phyloP scores from a whole-genome alignment of 345 rosid genomes.

The Corchorus olitorius region DNA sequence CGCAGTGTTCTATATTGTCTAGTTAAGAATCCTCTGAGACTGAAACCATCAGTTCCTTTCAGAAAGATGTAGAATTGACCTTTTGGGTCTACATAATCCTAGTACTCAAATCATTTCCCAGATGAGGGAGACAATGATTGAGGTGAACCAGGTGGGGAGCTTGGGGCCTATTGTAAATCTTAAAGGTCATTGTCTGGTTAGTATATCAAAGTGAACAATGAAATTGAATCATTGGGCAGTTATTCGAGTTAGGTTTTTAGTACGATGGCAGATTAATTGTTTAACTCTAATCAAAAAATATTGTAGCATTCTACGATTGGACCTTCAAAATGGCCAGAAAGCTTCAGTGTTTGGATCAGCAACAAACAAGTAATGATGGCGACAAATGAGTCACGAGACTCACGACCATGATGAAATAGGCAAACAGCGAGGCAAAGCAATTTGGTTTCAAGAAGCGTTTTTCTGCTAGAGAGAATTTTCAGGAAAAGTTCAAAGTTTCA shows the following conservation, averaged over 20 bases:
- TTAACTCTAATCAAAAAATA: not conserved
- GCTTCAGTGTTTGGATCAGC: not conserved
- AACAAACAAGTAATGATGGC: not conserved
- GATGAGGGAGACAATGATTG: not conserved
- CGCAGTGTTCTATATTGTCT: not conserved
- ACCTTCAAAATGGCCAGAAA: not conserved
- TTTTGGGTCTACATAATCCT: not conserved
- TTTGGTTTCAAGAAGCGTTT: not conserved
- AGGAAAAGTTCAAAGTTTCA: not conserved
- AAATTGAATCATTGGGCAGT: not conserved
- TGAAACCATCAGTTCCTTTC: not conserved
- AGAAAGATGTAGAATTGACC: not conserved
- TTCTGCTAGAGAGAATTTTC: not conserved
- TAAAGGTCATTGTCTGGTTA: not conserved
- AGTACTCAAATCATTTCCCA: too few species aligned
- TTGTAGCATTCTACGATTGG: not conserved
- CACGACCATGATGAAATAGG: not conserved
- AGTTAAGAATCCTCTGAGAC: not conserved
- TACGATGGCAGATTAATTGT: not conserved
- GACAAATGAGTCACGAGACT: not conserved
- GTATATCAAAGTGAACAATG: not conserved
- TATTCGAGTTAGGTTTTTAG: not conserved
- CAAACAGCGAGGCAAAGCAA: too few species aligned
- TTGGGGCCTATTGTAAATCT: not conserved
- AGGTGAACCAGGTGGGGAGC: not conserved